A percentile compares a stretch with the other conserved stretches of the same genome.
These are phyloP conservation scores for Murraya koenigii DNA, from an alignment of 345 rosid genomes.

Conservation along the genomic window DNA sequence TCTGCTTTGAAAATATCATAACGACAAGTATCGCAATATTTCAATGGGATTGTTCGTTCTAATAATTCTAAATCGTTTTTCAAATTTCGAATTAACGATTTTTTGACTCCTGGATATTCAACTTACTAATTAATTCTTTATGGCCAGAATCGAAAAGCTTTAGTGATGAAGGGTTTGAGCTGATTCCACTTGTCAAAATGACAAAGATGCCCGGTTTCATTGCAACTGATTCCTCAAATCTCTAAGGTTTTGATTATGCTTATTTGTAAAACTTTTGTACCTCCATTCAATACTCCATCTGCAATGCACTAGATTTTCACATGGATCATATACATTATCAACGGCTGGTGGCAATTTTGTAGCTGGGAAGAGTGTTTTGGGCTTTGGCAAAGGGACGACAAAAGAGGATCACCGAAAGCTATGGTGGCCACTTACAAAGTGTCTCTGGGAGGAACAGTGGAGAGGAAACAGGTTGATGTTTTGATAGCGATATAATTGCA, in stretches of 20 bases:
- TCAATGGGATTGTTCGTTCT: not conserved
- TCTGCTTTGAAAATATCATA: not conserved
- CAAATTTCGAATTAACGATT: no score
- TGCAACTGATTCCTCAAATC: constrained; percentile 59
- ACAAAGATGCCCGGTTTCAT: constrained; percentile 41
- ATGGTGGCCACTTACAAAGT: constrained; percentile 87
- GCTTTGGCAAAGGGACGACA: constrained; percentile 58
- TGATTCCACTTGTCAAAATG: constrained; percentile 76
- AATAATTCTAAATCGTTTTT: no score
- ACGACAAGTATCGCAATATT: not conserved
- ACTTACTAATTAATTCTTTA: no score
- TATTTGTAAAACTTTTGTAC: no score
- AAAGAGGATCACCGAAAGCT: constrained; percentile 83
- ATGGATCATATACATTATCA: constrained; percentile 85
- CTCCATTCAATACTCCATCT: not conserved
- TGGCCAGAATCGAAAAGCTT: constrained; percentile 96
- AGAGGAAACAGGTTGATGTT: no score
- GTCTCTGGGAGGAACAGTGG: constrained; percentile 32
- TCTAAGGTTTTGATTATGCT: no score
- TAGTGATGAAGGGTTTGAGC: constrained; percentile 72
- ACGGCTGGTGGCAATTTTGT: constrained; percentile 79
- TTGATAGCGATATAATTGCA: constrained; percentile 60
- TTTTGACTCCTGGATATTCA: no score
- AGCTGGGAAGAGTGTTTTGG: constrained; percentile 43
- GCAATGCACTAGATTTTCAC: constrained; percentile 7